A percentile compares a stretch with the other conserved stretches of the same genome.
Conservation (phyloP, 257 asterid genomes). For the Craterostigma plantagineum region DNA sequence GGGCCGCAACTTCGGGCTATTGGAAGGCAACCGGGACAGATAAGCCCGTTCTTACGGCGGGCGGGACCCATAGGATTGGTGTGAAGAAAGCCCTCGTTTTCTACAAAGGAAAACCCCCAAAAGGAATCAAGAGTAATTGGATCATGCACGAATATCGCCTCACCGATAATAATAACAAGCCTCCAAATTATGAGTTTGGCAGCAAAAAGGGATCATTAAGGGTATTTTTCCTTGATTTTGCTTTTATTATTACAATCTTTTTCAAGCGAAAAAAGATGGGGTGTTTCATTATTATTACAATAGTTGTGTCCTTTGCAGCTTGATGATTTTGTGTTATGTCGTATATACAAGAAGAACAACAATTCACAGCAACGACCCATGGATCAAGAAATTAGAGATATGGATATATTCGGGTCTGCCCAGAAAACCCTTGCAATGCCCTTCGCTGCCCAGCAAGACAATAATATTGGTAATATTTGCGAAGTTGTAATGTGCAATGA, state of each 20-base stretch:
- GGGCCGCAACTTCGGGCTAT: slow-evolving; percentile 42
- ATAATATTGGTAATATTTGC: not conserved
- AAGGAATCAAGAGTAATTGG: slow-evolving; percentile 40
- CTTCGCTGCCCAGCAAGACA: slow-evolving; percentile 13
- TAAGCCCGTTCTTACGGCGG: slow-evolving; percentile 32
- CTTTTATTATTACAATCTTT: not conserved
- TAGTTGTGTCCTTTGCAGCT: slow-evolving; percentile 14
- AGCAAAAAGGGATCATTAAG: slow-evolving; percentile 53
- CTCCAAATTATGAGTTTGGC: slow-evolving; percentile 19
- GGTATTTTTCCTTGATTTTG: slow-evolving; percentile 16
- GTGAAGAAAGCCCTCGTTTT: slow-evolving; percentile 39
- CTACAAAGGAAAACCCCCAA: slow-evolving; percentile 42
- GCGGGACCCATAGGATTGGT: slow-evolving; percentile 30
- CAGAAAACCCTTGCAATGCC: slow-evolving; percentile 9
- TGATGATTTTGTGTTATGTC: slow-evolving; percentile 71
- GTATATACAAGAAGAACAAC: slow-evolving; percentile 58
- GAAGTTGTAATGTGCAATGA: slow-evolving; percentile 7
- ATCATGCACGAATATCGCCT: slow-evolving; percentile 46
- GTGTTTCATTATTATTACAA: no score
- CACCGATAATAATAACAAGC: slow-evolving; percentile 14
- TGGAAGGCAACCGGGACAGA: slow-evolving; percentile 54
- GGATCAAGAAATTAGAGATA: slow-evolving; percentile 39
- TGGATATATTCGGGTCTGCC: slow-evolving; percentile 20
- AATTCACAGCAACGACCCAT: slow-evolving; percentile 30
- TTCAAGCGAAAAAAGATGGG: not conserved